These are phyloP conservation scores for Telopea speciosissima DNA, from an alignment of 177 flowering plant species.

Conservation along the genomic window DNA sequence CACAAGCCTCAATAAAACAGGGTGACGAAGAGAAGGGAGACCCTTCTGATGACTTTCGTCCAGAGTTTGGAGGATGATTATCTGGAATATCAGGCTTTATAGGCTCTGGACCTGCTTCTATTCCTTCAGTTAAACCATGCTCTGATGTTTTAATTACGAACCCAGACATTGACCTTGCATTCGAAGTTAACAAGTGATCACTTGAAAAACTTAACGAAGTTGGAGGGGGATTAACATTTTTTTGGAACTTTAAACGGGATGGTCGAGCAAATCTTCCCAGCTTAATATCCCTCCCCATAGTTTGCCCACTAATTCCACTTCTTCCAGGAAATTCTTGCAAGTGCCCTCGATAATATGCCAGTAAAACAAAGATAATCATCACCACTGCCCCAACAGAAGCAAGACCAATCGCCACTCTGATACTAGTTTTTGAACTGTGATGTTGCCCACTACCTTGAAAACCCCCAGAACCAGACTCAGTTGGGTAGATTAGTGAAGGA, in stretches of 20 bases:
- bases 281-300: conserved; percentile 48
- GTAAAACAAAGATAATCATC: conserved; percentile 59
- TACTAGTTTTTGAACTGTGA: conserved; percentile 37
- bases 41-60: conserved; percentile 71
- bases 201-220: conserved; percentile 72
- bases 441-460: conserved; percentile 11
- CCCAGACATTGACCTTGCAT: conserved; percentile 63
- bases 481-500: conserved; percentile 29
- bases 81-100: conserved; percentile 33
- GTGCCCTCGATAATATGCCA: conserved; percentile 62
- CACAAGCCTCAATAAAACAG: conserved; percentile 47
- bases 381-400: conserved; percentile 54
- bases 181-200: conserved; percentile 73
- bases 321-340: conserved; percentile 48
- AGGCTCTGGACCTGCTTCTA: conserved; percentile 27
- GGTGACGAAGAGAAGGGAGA: conserved; percentile 76
- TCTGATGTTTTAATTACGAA: conserved; percentile 48
- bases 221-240: conserved; percentile 41
- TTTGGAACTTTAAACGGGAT: conserved; percentile 47
- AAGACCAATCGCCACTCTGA: conserved; percentile 57
- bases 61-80: conserved; percentile 42
- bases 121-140: conserved; percentile 31
- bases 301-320: conserved; percentile 37
- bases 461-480: conserved; percentile 13
- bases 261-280: conserved; percentile 45